Base-by-base conservation (phyloP, 176 grass and related monocot species). In the Ananas comosus region DNA sequence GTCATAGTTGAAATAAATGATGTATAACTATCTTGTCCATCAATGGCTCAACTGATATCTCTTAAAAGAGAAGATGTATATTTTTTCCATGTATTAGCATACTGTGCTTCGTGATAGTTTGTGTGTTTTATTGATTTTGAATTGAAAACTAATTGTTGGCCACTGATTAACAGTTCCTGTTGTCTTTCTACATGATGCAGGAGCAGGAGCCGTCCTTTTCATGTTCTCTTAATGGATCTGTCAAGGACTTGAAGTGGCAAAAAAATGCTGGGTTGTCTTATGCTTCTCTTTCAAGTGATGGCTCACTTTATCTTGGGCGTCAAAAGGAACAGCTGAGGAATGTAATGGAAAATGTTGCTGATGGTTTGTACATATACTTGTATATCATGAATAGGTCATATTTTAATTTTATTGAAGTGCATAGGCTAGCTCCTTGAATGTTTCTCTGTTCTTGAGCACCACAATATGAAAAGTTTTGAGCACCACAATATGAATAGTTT, bases 201-300 rank as follows among this genome's bases (percentile, higher is more conserved):
- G 86, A 90, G 13, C 66, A 77, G 8, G 79, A 90, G 8, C 77
- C 89, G 11, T 80, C 65, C 9, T 92, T 88, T 59, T 83, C 79
- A 49, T 80, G 77, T 64, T 77, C 73, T 71, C 51, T 97, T 28
- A 85, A 48, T 50, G 25, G 21, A 52, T 79, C 79, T 79, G 17
- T 88, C 51, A 92, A 92, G 79, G 86, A 92, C 68, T 88, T 97
- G 12, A 97, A 83, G 61, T 92, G 89, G 94, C 75, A 89, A 76
- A 83, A 90, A 73, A 77, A 82, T 17, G 72, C 53, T 67, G 67
- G 83, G 11, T 68, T 74, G 70, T 74, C 84, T 63, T 97, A 83
- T 69, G 28, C 90, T 79, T 74, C 83, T 79, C 94, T 92, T 58
- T 81, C 77, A 2, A 79, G 72, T 63, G 63, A 63, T 67, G 89